phyloP scores from a whole-genome alignment of 2,329 filamentous ascomycete species.

The Apiospora marii region DNA sequence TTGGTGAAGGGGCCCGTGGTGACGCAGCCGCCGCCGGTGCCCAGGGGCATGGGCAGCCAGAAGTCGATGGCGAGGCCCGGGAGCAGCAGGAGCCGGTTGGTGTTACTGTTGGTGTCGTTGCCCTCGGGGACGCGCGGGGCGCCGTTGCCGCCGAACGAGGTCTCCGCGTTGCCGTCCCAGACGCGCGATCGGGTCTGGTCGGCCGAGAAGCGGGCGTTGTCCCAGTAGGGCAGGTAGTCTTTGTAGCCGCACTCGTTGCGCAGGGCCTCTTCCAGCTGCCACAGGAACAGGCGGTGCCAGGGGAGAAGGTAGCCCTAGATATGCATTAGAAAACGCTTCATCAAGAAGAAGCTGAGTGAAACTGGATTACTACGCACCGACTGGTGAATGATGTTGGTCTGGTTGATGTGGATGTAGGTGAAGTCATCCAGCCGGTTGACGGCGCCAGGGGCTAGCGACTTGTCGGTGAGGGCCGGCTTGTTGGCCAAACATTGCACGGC shows the following conservation, averaged over 20 bases:
- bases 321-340: background rate
- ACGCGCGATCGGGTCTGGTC: conserved; percentile 31
- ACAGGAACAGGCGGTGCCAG: conserved; percentile 36
- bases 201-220: conserved; percentile 31
- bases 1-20: conserved; percentile 31
- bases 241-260: conserved; percentile 35
- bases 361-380: conserved; percentile 27
- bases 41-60: conserved; percentile 27
- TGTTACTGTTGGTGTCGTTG: conserved; percentile 16
- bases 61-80: conserved; percentile 30
- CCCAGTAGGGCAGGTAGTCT: conserved; percentile 34
- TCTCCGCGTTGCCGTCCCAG: conserved; percentile 30
- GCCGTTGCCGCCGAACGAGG: conserved; percentile 35
- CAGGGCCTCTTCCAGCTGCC: conserved; percentile 33
- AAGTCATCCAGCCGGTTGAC: conserved; percentile 35
- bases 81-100: conserved; percentile 23
- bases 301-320: conserved; percentile 34
- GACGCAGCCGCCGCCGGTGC: conserved; percentile 34
- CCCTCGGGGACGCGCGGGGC: conserved; percentile 24
- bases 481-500: conserved; percentile 33
- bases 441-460: conserved; percentile 28
- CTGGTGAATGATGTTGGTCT: conserved; percentile 35
- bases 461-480: conserved; percentile 31
- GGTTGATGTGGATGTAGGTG: conserved; percentile 36
- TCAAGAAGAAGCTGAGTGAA: background rate